Evolutionary conservation across 768 basidiomycete species (phyloP), one percentile per base, ranked within the genome.

Genomic region (Boletus sp.): DNA sequence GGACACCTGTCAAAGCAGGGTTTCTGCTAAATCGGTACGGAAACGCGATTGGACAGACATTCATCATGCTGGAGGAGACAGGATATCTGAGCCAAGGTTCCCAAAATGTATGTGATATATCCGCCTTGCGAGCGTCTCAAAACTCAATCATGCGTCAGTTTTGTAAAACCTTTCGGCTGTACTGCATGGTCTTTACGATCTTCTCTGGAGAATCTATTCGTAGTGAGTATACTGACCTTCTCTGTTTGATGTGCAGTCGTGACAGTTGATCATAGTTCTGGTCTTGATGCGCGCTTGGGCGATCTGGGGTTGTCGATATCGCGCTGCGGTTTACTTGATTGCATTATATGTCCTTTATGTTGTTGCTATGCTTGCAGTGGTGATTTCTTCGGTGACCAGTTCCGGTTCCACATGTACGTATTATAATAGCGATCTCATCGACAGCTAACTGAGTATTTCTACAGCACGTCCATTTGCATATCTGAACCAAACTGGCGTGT

Each of bases 241-340:
- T 8, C 17, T 46, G 14, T 28, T 7, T 14, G 9, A 7, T 29
- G 12, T 11, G 17, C 9, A 7, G 24, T 30, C 15, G 17, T 29
- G 45, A 46, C 24, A 9, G 29, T 44, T 15, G 37, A 58, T 56
- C 10, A 37, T 42, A 66, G 64, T 64, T 20, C 42, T 64, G 39
- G 64, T 66, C 10, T 47, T 59, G 4, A 50, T 62, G 57, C 62
- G 63, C 5, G 64, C 60, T 36, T 62, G 64, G 63, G 63, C 60
- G 7, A 53, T 57, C 20, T 66, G 63, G 60, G 64, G 63, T 1
- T 64, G 63, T 39, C 48, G 33, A 9, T 47, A 52, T 18, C 52
- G 53, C 17, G 36, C n/a, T 14, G 47, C 54, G 1, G 10, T 53
- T n/a, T 41, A 17, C 15, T 35, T 66, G n/a, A 37, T 65, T 2